Conservation (phyloP, 768 basidiomycete species). For the Termitomyces sp. region DNA sequence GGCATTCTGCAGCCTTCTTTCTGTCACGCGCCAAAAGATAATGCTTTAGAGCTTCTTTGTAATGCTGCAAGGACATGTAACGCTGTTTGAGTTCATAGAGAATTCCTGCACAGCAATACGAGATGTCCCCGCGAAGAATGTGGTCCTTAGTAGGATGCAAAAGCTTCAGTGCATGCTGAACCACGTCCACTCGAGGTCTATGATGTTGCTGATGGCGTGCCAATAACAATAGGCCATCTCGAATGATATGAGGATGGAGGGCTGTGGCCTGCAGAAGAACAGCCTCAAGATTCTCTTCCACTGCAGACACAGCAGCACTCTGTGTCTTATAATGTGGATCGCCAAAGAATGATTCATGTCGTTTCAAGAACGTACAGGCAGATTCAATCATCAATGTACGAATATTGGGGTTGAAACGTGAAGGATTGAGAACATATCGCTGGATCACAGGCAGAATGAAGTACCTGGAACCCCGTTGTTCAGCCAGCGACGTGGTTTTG, state of each 20-base stretch:
- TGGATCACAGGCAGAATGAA: constrained; percentile 18
- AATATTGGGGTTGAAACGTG: constrained; percentile 5
- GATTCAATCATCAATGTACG: constrained; percentile 6
- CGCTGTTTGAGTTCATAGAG: neutral
- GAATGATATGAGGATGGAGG: neutral
- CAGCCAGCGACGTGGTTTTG: constrained; percentile 1
- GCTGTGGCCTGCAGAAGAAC: constrained; percentile 12
- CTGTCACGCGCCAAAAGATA: neutral
- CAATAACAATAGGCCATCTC: constrained; percentile 16
- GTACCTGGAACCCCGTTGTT: constrained; percentile 1
- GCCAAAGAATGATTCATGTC: constrained; percentile 8
- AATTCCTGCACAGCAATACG: neutral
- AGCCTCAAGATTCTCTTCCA: constrained; percentile 14
- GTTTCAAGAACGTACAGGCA: constrained; percentile 12
- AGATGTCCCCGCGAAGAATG: neutral
- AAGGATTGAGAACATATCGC: constrained; percentile 11
- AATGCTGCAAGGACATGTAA: neutral
- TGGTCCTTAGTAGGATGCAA: neutral
- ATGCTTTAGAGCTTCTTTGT: neutral
- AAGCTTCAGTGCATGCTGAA: constrained; percentile 5
- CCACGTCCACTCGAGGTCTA: constrained; percentile 10
- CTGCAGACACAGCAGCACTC: neutral
- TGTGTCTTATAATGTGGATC: constrained; percentile 7
- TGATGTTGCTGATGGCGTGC: constrained; percentile 13
- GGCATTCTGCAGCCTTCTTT: neutral